phyloP scores from a whole-genome alignment of 192 early-diverging fungal species.

The Podila epicladia region DNA sequence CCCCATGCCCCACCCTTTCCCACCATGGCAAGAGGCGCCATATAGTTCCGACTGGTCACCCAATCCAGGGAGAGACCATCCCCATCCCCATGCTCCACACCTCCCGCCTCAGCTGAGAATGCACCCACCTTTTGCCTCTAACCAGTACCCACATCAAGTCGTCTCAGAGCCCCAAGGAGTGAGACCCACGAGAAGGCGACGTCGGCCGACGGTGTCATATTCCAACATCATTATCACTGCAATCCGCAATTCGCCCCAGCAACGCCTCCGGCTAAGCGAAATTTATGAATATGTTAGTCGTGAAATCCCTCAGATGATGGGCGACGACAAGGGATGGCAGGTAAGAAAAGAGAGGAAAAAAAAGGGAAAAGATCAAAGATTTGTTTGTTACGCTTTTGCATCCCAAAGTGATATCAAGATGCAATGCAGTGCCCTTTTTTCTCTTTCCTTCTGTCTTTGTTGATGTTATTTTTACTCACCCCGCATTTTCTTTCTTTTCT shows the following conservation, averaged over 20 bases:
- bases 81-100: too few relatives aligned
- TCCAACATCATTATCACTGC: slow-evolving; percentile 25
- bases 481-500: not conserved
- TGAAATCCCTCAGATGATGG: slow-evolving; percentile 19
- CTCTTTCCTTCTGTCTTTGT: not conserved
- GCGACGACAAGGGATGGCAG: slow-evolving; percentile 32
- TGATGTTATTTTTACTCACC: not conserved
- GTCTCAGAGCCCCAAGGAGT: not conserved
- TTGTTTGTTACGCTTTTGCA: not conserved
- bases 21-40: not conserved
- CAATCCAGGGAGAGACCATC: too few relatives aligned
- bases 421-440: slow-evolving; percentile 1
- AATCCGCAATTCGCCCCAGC: slow-evolving; percentile 16
- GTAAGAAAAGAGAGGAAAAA: not conserved
- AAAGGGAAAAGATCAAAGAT: not conserved
- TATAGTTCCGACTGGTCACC: too few relatives aligned
- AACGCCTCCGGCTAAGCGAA: slow-evolving; percentile 15
- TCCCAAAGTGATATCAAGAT: not conserved
- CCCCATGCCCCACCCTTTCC: not conserved
- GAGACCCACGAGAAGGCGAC: slow-evolving; percentile 10
- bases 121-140: not conserved
- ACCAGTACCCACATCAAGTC: not conserved
- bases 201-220: slow-evolving; percentile 22
- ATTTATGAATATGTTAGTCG: slow-evolving; percentile 27
- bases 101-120: too few relatives aligned